Evolutionary conservation across 2,329 filamentous ascomycete species (phyloP).

Genomic region (Chrysoporthe puriensis): DNA sequence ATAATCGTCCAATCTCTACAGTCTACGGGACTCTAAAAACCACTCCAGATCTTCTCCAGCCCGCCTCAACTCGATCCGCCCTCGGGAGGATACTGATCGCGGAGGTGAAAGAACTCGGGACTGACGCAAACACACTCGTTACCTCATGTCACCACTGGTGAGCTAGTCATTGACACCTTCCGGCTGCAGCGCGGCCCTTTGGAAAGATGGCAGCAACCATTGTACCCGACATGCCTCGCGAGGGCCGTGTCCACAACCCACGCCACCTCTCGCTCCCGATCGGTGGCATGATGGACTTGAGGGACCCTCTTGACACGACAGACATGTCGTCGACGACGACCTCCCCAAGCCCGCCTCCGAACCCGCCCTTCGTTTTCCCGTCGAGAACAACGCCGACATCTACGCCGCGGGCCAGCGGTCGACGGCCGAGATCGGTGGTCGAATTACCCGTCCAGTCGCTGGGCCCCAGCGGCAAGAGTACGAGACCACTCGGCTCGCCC

Average conservation of each 20-base stretch:
- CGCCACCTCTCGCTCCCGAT: conserved; percentile 33
- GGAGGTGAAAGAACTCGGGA: conserved; percentile 2
- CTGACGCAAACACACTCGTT: conserved; percentile 22
- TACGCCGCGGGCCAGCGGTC: conserved; percentile 51
- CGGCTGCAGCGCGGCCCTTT: conserved; percentile 53
- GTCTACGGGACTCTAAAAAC: conserved; percentile 17
- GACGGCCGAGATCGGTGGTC: conserved; percentile 58
- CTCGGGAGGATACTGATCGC: conserved; percentile 10
- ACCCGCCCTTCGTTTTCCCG: conserved; percentile 69
- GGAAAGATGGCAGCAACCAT: conserved; percentile 41
- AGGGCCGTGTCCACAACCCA: conserved; percentile 31
- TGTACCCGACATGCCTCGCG: conserved; percentile 34
- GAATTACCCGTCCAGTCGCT: conserved; percentile 45
- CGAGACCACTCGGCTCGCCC: conserved; percentile 39
- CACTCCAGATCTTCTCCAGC: conserved; percentile 10
- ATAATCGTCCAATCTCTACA: conserved; percentile 26
- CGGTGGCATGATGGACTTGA: conserved; percentile 35
- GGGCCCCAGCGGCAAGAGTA: conserved; percentile 36
- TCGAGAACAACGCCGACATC: conserved; percentile 51
- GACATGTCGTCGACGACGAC: conserved; percentile 39
- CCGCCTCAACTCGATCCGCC: conserved; percentile 15
- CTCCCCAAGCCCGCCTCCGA: conserved; percentile 54
- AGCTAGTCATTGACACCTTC: conserved; percentile 45
- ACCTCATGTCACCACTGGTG: conserved; percentile 46
- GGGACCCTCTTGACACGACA: conserved; percentile 34